Conservation (phyloP, 1,284 basidiomycete species). For the Boletus smithii region DNA sequence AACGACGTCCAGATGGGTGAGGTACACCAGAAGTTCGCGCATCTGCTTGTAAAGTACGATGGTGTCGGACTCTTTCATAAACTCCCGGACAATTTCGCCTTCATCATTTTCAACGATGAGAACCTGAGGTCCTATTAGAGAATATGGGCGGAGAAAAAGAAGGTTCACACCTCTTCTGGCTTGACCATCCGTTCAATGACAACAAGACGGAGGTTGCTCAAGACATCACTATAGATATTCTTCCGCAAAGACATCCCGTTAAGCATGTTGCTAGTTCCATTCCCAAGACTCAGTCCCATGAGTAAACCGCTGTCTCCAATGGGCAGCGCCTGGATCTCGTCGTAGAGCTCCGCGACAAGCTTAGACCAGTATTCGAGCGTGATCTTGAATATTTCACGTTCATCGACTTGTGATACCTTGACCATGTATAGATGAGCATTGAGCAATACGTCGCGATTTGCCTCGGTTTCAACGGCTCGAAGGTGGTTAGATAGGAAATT, state of each 20-base stretch:
- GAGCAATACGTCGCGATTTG: constrained; percentile 89
- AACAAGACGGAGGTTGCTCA: constrained; percentile 92
- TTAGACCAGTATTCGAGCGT: constrained; percentile 99
- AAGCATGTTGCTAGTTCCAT: constrained; percentile 62
- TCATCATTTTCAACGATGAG: constrained; percentile 99
- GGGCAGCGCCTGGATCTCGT: constrained; percentile 91
- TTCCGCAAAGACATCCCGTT: constrained; percentile 82
- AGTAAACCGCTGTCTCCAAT: constrained; percentile 91
- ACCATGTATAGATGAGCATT: constrained; percentile 99
- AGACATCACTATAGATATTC: constrained; percentile 92
- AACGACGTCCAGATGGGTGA: constrained; percentile 94
- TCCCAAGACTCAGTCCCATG: constrained; percentile 86
- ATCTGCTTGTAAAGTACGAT: constrained; percentile 99
- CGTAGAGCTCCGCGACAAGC: constrained; percentile 97
- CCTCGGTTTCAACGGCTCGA: constrained; percentile 87
- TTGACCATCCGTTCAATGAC: constrained; percentile 99
- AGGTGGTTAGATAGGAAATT: constrained; percentile 95
- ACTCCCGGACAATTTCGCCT: constrained; percentile 98
- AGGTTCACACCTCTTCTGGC: constrained; percentile 84
- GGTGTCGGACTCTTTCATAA: constrained; percentile 99
- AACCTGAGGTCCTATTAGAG: constrained; percentile 52
- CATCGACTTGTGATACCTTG: constrained; percentile 97
- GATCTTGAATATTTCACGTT: constrained; percentile 99
- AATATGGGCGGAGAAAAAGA: constrained; percentile 6
- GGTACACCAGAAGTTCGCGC: constrained; percentile 95